phyloP scores from a whole-genome alignment of 176 grass and related monocot species.

The Oryza brachyantha region DNA sequence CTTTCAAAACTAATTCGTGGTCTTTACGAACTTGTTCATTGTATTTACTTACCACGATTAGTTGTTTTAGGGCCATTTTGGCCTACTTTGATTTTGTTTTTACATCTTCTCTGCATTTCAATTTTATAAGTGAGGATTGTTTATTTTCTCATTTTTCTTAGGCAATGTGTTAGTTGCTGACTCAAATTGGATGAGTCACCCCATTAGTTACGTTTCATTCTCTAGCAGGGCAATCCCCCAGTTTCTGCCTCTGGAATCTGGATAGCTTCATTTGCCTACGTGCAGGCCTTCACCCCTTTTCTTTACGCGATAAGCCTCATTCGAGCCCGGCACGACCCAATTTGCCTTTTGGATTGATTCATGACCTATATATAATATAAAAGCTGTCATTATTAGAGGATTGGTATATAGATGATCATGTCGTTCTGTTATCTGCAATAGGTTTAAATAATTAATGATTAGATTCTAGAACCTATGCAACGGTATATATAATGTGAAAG shows the following conservation, averaged over 20 bases:
- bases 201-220: background rate
- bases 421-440: too few relatives aligned
- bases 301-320: too few relatives aligned
- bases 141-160: background rate
- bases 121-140: constrained; percentile 6
- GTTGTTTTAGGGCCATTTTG: constrained; percentile 6
- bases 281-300: too few relatives aligned
- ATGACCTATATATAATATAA: too few relatives aligned
- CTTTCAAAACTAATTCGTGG: constrained; percentile 20
- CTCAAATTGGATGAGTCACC: constrained; percentile 2
- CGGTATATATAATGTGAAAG: too few relatives aligned
- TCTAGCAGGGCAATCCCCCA: background rate
- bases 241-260: background rate
- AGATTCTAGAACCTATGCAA: too few relatives aligned
- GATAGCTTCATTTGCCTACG: background rate
- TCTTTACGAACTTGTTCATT: constrained; percentile 9
- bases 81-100: constrained; percentile 3
- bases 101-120: background rate
- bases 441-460: too few relatives aligned
- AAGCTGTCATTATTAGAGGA: too few relatives aligned
- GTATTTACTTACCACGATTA: constrained; percentile 24
- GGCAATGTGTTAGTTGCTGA: background rate
- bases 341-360: too few relatives aligned
- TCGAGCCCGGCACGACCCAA: too few relatives aligned
- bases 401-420: too few relatives aligned